Evolutionary conservation across 352 stramenopile species (phyloP).

Genomic region (Phytophthora sojae): DNA sequence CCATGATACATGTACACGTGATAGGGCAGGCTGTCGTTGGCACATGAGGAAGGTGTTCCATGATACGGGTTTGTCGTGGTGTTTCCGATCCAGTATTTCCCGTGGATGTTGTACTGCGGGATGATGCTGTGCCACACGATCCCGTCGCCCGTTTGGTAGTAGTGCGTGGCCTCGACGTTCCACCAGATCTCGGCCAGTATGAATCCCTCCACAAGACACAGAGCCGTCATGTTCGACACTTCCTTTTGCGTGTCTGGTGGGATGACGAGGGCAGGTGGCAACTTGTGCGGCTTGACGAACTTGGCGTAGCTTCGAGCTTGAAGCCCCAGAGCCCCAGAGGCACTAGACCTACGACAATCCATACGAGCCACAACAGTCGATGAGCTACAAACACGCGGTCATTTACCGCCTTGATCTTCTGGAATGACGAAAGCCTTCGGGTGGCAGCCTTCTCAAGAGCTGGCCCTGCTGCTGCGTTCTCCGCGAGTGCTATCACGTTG

Average conservation of each 20-base stretch:
- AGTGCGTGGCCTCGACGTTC: conserved; percentile 11
- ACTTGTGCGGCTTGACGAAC: conserved; percentile 19
- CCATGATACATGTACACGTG: no score
- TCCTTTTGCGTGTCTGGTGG: background rate
- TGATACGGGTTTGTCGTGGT: background rate
- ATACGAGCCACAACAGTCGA: conserved; percentile 9
- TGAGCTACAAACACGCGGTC: background rate
- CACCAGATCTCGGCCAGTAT: conserved; percentile 2
- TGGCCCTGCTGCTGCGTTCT: background rate
- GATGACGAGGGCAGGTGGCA: background rate
- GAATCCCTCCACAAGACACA: background rate
- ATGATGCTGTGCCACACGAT: conserved; percentile 8
- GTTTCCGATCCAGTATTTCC: conserved; percentile 6
- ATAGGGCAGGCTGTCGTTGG: conserved; percentile 6
- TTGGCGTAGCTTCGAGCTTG: conserved; percentile 22
- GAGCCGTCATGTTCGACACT: background rate
- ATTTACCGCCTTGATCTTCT: background rate
- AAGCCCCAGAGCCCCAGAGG: conserved; percentile 12
- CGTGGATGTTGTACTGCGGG: conserved; percentile 20
- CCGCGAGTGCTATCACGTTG: background rate
- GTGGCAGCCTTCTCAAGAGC: background rate
- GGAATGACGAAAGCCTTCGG: background rate
- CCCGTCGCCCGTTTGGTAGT: background rate
- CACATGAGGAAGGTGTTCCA: background rate
- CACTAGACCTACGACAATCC: conserved; percentile 3